Conservation (phyloP, 768 basidiomycete genomes). For the Leucosporidium yakuticum region DNA sequence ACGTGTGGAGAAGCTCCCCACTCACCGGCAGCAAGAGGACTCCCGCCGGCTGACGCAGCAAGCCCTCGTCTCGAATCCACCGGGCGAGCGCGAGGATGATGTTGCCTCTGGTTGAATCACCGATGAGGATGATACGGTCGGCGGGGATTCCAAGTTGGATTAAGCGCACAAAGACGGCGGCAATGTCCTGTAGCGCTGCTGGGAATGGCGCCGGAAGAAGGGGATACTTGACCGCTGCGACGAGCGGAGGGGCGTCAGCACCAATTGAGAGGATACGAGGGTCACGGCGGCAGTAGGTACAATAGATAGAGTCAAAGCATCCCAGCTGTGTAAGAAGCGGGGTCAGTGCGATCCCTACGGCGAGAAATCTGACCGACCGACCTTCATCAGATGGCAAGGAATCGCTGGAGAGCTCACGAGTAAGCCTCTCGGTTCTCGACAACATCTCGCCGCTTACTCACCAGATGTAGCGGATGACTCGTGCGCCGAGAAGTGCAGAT, state of each 20-base stretch:
- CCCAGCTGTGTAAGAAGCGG: slow-evolving; percentile 4
- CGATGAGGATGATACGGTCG: slow-evolving; percentile 58
- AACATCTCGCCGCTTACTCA: slow-evolving; percentile 1
- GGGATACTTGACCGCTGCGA: slow-evolving; percentile 69
- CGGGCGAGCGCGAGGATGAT: slow-evolving; percentile 49
- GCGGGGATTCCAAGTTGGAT: slow-evolving; percentile 54
- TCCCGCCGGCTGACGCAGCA: slow-evolving; percentile 8
- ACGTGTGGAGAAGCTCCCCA: too few relatives aligned
- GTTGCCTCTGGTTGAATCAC: slow-evolving; percentile 75
- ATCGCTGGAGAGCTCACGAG: slow-evolving; percentile 21
- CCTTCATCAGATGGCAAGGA: slow-evolving; percentile 30
- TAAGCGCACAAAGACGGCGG: slow-evolving; percentile 71
- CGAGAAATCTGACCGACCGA: slow-evolving; percentile 9
- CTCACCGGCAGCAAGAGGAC: slow-evolving; percentile 25
- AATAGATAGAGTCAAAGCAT: slow-evolving; percentile 23
- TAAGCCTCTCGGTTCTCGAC: slow-evolving; percentile 15
- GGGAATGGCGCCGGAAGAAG: slow-evolving; percentile 59
- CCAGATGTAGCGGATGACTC: neutral
- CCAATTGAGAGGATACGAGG: too few relatives aligned
- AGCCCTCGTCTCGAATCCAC: slow-evolving; percentile 36
- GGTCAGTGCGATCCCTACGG: too few relatives aligned
- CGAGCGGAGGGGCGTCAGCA: too few relatives aligned
- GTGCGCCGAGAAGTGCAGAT: neutral
- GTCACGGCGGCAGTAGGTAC: too few relatives aligned
- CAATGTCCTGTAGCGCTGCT: slow-evolving; percentile 63